Evolutionary conservation across 2,329 filamentous ascomycete genomes (phyloP).

Genomic region (Zymoseptoria crescenta): DNA sequence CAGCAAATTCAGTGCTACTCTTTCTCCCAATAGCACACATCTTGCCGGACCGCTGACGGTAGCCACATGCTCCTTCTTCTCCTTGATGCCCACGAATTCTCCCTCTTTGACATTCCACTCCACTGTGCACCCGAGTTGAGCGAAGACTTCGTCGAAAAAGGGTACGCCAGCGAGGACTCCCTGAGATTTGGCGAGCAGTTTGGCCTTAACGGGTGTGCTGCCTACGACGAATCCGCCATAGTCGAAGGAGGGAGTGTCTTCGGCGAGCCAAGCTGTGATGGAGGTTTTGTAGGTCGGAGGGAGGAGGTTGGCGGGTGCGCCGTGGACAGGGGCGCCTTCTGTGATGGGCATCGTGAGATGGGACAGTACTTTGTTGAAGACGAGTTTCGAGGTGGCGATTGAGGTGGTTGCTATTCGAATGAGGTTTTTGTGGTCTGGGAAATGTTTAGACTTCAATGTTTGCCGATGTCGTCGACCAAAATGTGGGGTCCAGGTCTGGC

Average conservation of each 20-base stretch:
- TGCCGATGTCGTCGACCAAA: background rate
- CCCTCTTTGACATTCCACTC: conserved; percentile 82
- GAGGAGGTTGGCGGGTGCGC: conserved; percentile 63
- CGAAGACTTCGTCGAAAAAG: conserved; percentile 91
- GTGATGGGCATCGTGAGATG: conserved; percentile 27
- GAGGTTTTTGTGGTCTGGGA: background rate
- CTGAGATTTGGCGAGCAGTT: conserved; percentile 50
- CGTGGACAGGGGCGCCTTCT: conserved; percentile 50
- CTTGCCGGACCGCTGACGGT: conserved; percentile 80
- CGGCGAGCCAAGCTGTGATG: conserved; percentile 79
- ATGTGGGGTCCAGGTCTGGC: background rate
- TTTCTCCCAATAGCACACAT: conserved; percentile 79
- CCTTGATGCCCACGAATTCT: conserved; percentile 51
- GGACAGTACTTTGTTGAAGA: background rate
- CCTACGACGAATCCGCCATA: conserved; percentile 97
- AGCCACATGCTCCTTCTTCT: conserved; percentile 59
- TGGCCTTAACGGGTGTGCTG: conserved; percentile 45
- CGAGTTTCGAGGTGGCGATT: background rate
- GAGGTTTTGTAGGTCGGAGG: conserved; percentile 76
- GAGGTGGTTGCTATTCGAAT: too few relatives aligned
- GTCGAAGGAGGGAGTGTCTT: conserved; percentile 94
- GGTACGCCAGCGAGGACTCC: conserved; percentile 86
- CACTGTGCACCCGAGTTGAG: conserved; percentile 80
- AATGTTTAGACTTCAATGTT: background rate
- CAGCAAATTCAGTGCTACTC: conserved; percentile 84